phyloP scores from a whole-genome alignment of 139 green algal genomes.

The Pseudopediastrum boryanum region DNA sequence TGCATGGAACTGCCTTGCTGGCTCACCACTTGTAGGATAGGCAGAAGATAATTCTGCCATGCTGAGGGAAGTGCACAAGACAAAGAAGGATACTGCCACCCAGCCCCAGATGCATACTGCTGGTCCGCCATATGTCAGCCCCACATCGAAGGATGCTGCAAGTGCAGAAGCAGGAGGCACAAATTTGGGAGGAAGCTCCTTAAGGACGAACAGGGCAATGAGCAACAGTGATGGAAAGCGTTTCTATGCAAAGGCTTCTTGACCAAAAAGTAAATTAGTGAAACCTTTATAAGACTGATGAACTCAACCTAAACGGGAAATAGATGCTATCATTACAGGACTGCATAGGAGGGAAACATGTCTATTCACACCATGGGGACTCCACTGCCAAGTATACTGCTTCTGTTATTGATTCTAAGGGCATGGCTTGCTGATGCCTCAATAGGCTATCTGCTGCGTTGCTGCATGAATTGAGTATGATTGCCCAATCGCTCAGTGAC shows the following conservation, averaged over 20 bases:
- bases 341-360: no score
- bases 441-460: no score
- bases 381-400: no score
- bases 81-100: background rate
- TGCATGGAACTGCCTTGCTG: background rate
- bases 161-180: background rate
- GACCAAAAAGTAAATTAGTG: no score
- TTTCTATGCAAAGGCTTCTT: no score
- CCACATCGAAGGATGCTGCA: slow-evolving; percentile 30
- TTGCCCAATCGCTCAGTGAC: background rate
- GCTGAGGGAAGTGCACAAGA: slow-evolving; percentile 13
- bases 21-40: background rate
- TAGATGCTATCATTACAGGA: background rate
- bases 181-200: background rate
- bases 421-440: no score
- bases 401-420: no score
- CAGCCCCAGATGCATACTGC: slow-evolving; percentile 22
- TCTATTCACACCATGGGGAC: no score
- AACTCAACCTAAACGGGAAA: no score
- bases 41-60: slow-evolving; percentile 26
- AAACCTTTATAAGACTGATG: background rate
- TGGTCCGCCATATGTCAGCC: slow-evolving; percentile 11
- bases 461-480: no score
- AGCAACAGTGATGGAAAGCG: background rate
- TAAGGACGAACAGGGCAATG: background rate